A percentile compares a stretch with the other conserved stretches of the same genome.
Conservation (phyloP, 1,284 basidiomycete species). For the Boletus mariae region DNA sequence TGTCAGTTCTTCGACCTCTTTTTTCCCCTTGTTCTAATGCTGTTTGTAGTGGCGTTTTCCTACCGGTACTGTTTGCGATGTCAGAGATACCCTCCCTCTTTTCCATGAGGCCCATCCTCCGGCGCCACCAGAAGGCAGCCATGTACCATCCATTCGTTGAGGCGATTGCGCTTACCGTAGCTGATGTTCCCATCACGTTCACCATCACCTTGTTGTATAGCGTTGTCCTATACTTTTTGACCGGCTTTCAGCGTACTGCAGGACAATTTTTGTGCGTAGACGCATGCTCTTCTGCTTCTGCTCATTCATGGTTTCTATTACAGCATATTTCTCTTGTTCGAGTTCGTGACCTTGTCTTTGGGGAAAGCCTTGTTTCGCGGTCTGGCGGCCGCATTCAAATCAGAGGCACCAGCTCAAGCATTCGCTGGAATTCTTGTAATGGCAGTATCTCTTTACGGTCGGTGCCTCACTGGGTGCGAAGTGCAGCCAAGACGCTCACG, state of each 20-base stretch:
- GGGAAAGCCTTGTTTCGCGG: conserved; percentile 63
- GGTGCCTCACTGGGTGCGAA: background rate
- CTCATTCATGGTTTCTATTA: background rate
- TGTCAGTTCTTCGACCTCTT: conserved; percentile 38
- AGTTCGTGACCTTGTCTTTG: conserved; percentile 48
- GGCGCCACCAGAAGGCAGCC: conserved; percentile 47
- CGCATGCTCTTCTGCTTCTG: background rate
- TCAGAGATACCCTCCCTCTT: conserved; percentile 46
- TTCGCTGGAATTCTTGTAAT: conserved; percentile 56
- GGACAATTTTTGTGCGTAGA: conserved; percentile 43
- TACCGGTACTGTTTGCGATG: conserved; percentile 30
- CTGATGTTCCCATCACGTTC: conserved; percentile 57
- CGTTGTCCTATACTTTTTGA: conserved; percentile 56
- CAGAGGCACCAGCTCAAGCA: conserved; percentile 55
- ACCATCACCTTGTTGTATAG: conserved; percentile 42
- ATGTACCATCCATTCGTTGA: conserved; percentile 56
- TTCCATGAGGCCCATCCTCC: conserved; percentile 56
- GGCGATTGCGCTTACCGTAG: conserved; percentile 56
- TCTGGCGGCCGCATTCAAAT: conserved; percentile 51
- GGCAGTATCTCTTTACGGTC: conserved; percentile 46
- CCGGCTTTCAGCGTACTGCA: conserved; percentile 43
- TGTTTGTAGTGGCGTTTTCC: conserved; percentile 24
- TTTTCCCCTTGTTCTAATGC: background rate
- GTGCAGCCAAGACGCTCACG: background rate
- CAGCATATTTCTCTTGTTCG: conserved; percentile 53